phyloP scores from a whole-genome alignment of 768 basidiomycete species.

The Auriculariales sp. region DNA sequence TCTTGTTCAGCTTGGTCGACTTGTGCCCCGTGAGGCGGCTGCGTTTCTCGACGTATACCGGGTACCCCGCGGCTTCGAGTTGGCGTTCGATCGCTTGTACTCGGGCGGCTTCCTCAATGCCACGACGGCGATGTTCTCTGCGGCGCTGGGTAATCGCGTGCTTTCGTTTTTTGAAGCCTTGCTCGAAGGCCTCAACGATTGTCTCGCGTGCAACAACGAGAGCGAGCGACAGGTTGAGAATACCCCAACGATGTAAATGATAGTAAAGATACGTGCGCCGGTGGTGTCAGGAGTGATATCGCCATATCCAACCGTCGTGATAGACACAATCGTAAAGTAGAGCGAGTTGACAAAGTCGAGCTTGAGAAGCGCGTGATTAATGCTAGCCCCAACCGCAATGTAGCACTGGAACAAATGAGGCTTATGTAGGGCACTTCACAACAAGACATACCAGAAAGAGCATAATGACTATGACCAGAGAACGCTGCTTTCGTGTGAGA shows the following conservation, averaged over 20 bases:
- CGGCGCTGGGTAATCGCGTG: constrained; percentile 30
- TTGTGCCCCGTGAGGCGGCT: constrained; percentile 15
- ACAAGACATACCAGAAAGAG: no score
- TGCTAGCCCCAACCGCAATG: constrained; percentile 55
- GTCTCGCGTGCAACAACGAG: constrained; percentile 55
- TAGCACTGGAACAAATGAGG: no score
- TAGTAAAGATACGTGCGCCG: constrained; percentile 36
- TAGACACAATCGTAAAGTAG: constrained; percentile 63
- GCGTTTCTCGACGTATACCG: constrained; percentile 37
- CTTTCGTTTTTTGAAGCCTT: constrained; percentile 45
- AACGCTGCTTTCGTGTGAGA: constrained; percentile 61
- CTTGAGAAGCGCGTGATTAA: constrained; percentile 33
- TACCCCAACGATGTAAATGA: constrained; percentile 27
- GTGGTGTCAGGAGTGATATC: constrained; percentile 45
- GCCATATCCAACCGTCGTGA: constrained; percentile 66
- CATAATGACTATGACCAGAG: constrained; percentile 65
- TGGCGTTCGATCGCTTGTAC: constrained; percentile 34
- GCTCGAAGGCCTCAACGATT: constrained; percentile 56
- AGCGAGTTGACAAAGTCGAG: constrained; percentile 57
- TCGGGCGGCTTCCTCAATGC: constrained; percentile 9
- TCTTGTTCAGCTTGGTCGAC: constrained; percentile 45
- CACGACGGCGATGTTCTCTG: constrained; percentile 17
- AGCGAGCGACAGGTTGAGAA: constrained; percentile 48
- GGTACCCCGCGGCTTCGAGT: constrained; percentile 32
- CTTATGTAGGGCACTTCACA: no score